Evolutionary conservation across 2,329 filamentous ascomycete species (phyloP).

Genomic region (Sarocladium oryzae): DNA sequence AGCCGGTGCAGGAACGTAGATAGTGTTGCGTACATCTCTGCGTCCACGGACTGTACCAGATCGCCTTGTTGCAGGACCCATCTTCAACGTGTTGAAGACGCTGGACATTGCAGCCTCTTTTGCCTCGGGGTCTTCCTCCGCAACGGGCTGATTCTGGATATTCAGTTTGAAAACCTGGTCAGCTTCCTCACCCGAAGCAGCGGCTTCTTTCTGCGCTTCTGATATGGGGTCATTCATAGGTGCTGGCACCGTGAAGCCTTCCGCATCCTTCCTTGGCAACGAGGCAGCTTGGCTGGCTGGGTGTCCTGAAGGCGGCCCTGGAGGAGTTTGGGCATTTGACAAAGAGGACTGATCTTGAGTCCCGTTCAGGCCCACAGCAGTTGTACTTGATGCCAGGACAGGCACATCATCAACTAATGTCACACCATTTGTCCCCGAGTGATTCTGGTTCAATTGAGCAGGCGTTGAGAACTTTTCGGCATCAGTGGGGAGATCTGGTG

Average conservation of each 20-base stretch:
- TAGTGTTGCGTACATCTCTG: slow-evolving; percentile 85
- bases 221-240: slow-evolving; percentile 60
- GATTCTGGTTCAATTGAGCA: slow-evolving; percentile 21
- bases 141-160: slow-evolving; percentile 71
- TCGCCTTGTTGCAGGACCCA: slow-evolving; percentile 60
- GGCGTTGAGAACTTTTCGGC: slow-evolving; percentile 21
- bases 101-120: slow-evolving; percentile 68
- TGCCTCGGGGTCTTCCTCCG: slow-evolving; percentile 69
- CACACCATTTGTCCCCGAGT: slow-evolving; percentile 41
- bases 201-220: slow-evolving; percentile 61
- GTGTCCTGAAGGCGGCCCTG: slow-evolving; percentile 41
- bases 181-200: slow-evolving; percentile 43
- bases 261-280: slow-evolving; percentile 55
- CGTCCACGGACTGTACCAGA: slow-evolving; percentile 77
- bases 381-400: slow-evolving; percentile 24
- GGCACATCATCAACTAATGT: slow-evolving; percentile 23
- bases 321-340: slow-evolving; percentile 44
- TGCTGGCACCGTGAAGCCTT: slow-evolving; percentile 70
- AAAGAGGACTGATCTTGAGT: slow-evolving; percentile 24
- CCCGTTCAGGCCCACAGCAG: slow-evolving; percentile 41
- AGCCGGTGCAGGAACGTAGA: slow-evolving; percentile 59
- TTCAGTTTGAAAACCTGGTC: slow-evolving; percentile 72
- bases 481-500: slow-evolving; percentile 34
- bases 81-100: slow-evolving; percentile 66
- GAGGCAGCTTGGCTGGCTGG: slow-evolving; percentile 29